Evolutionary conservation across 495 filamentous ascomycete genomes (phyloP), one percentile per base, ranked within the genome.

Genomic region (Podospora anserina): DNA sequence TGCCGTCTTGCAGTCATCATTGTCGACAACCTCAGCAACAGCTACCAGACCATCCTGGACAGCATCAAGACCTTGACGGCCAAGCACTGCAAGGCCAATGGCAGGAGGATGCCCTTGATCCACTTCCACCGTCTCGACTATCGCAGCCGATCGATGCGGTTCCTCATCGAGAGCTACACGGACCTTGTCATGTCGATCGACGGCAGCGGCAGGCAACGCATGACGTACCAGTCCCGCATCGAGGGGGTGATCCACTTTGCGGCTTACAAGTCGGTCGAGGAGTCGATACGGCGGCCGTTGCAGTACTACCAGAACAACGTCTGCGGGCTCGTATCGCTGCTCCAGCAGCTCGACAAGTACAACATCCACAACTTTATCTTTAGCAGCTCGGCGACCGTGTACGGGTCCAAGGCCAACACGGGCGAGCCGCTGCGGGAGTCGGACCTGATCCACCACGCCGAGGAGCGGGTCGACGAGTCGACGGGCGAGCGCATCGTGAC

Each of bases 301-400:
- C 82, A 82, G 62, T 90, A 90, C 73, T 90, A 90, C 78, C 74
- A 81, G 64, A 90, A 89, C 79, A 90, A 90, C 63, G 87, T 90
- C 27, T 83, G 83, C 68, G 88, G 87, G 3, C 75, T 90, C n/a
- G 81, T 90, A 61, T 82, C 86, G 64, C 85, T 90, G 69, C 81
- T 87, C 44, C 69, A 79, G 28, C 80, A 80, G 9, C 79, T 90
- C 64, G 81, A 81, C 20, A 79, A 86, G 16, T 88, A 85, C 71
- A 82, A 81, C 56, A 87, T 90, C 77, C 88, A 85, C 73, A 88
- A 84, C 19, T 88, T 90, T 70, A 85, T 90, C 69, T 90, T 90
- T 76, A 88, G 85, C 5, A 87, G 86, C 34, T 91, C 88, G 0
- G 88, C 80, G 23, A 82, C 86, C 4, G 87, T 90, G 18, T 90